Evolutionary conservation across 2,329 filamentous ascomycete genomes (phyloP).

Genomic region (Daldinia sp.): DNA sequence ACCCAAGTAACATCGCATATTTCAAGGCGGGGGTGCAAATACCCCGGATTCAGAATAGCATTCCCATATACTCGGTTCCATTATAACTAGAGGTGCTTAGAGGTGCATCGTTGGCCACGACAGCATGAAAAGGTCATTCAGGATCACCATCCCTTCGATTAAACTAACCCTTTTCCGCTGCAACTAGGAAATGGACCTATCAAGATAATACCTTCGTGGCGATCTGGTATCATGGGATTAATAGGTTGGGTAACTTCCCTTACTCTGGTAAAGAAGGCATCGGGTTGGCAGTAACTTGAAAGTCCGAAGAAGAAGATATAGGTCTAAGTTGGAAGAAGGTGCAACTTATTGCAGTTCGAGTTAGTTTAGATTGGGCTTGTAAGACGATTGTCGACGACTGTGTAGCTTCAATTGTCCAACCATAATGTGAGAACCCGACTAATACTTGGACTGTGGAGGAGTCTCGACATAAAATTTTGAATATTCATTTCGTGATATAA

Average conservation of each 20-base stretch:
- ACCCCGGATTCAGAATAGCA: conserved; percentile 30
- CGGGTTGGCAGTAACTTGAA: not conserved
- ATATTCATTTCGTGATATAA: not conserved
- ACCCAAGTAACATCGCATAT: conserved; percentile 36
- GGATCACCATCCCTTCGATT: conserved; percentile 34
- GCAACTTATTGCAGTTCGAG: not conserved
- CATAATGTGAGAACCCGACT: not conserved
- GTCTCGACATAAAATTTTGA: no score
- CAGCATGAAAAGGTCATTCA: conserved; percentile 11
- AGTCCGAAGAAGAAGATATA: not conserved
- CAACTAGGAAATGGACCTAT: conserved; percentile 10
- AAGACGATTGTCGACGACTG: not conserved
- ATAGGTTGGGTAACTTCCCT: not conserved
- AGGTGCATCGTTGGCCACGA: conserved; percentile 12
- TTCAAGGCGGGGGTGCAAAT: conserved; percentile 34
- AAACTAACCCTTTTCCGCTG: conserved; percentile 25
- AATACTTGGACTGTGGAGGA: not conserved
- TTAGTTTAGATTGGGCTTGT: not conserved
- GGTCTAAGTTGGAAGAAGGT: not conserved
- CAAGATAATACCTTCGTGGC: not conserved
- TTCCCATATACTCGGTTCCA: conserved; percentile 30
- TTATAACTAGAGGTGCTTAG: not conserved
- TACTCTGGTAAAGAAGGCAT: not conserved
- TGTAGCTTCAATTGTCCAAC: not conserved
- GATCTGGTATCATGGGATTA: conserved; percentile 2